Evolutionary conservation across 2,329 filamentous ascomycete species (phyloP), one percentile per base, ranked within the genome.

Genomic region (Torrubiella hemipterigena): DNA sequence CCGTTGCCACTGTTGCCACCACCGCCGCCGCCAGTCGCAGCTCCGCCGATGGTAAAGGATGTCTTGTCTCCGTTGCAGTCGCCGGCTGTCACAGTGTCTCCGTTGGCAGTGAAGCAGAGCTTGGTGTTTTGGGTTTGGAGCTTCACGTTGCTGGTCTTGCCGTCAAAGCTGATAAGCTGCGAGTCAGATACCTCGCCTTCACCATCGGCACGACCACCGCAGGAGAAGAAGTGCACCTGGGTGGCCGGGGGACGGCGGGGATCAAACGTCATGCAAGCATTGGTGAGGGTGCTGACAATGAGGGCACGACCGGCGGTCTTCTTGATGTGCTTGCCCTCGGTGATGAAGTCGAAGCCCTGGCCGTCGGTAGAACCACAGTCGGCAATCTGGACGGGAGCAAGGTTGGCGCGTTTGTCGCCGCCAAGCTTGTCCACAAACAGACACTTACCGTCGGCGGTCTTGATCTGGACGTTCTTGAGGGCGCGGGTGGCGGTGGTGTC

Each of bases 221-320:
- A 76, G 9, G 69, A 70, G 42, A 74, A 75, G 16, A 75, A 54
- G 20, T 65, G 42, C 11, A 71, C 66, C 40, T 70, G 67, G 42
- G 66, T 63, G 9, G 66, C 67, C 3, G 56, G 53, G 1, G 55
- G 48, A 17, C 67, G 58, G 28, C 69, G 58, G 5, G 61, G 58
- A 40, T 76, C 69, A 37, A 71, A 70, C 52, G 71, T 74, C 42
- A 72, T 52, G 43, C 70, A 75, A 26, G 69, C 69, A 45, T 72
- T 61, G 2, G 69, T 74, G 41, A 69, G 48, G 4, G 65, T 67
- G 54, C 61, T 74, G 26, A 73, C 69, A 22, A 75, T 43, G 29
- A 73, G 54, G 42, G 64, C 61, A 5, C 61, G 56, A 21, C 58
- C 55, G 23, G 54, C 42, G 19, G 50, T 54, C 40, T 69, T 49